Base-by-base conservation (phyloP, 805 yeast genomes). In the Ogataea corticis region DNA sequence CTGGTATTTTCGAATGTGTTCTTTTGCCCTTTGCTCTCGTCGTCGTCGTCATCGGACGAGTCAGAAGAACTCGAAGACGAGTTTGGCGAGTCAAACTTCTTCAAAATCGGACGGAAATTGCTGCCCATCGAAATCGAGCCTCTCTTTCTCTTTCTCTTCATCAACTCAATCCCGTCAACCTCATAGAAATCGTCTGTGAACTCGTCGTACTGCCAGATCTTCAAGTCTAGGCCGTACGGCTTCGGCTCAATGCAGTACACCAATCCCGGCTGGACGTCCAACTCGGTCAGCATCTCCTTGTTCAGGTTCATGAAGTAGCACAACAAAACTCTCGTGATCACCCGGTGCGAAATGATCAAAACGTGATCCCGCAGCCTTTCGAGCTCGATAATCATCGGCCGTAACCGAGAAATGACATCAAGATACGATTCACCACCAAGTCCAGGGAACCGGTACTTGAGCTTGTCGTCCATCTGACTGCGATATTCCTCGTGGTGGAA, bases 191-290 rank as follows among this genome's bases (percentile, higher is more conserved):
- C 66, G 46, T 67, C 68, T 12, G 66, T 58, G 3, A 49, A 29
- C 40, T 66, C 65, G 46, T 64, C 69, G 41, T 59, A 67, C 33
- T 64, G 66, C 68, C 70, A 67, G 14, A 67, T 65, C 41, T 65
- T 67, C 41, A 67, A 55, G 45, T 66, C 70, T 28, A 67, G 45
- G 3, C 71, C 71, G 48, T 67, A 67, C 6, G 71, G 70, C 48
- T 67, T 67, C 30, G 71, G 71, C 51, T 66, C 70, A 28, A 67
- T 54, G 53, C 71, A 67, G 42, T 67, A 67, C 7, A 67, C 61
- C 33, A 42, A 64, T 3, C 63, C 65, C 28, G 65, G 68, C 36
- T 63, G 66, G n/a, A 67, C 66, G 29, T 66, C 70, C 42, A 67
- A 52, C 43, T 67, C 71, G 7, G 71, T 67, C 41, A 67, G 41